Evolutionary conservation across 257 asterid species (phyloP).

Genomic region (Solanum clarkiae): DNA sequence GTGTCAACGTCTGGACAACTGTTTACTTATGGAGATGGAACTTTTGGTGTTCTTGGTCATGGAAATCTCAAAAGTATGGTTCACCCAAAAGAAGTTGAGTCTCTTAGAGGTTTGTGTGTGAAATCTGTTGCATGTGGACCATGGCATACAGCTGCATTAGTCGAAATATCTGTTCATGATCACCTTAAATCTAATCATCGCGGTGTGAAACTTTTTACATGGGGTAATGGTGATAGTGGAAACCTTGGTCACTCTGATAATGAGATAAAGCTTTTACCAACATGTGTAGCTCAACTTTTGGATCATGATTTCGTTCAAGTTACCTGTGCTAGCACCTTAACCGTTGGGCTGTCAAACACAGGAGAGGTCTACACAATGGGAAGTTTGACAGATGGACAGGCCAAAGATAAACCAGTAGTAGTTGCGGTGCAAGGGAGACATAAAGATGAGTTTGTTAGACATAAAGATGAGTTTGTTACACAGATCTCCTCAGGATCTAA

Average conservation of each 20-base stretch:
- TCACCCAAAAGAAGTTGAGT: conserved; percentile 36
- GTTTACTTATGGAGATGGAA: conserved; percentile 37
- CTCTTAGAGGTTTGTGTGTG: conserved; percentile 23
- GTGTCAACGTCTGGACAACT: conserved; percentile 24
- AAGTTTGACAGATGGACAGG: conserved; percentile 23
- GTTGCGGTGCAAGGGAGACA: conserved; percentile 22
- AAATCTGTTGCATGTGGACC: conserved; percentile 36
- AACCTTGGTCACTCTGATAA: conserved; percentile 31
- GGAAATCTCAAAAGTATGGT: conserved; percentile 20
- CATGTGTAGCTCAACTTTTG: conserved; percentile 22
- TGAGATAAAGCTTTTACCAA: conserved; percentile 23
- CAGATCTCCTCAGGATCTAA: conserved; percentile 29
- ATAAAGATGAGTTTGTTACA: conserved; percentile 22
- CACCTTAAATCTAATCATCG: conserved; percentile 1
- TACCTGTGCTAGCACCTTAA: conserved; percentile 23
- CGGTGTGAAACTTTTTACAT: conserved; percentile 33
- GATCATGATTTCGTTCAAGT: conserved; percentile 33
- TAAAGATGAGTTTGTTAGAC: conserved; percentile 23
- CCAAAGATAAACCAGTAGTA: conserved; percentile 20
- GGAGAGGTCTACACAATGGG: conserved; percentile 40
- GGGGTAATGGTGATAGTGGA: conserved; percentile 49
- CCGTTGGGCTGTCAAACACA: conserved; percentile 21
- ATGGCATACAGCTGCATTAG: conserved; percentile 47
- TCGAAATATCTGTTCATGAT: conserved; percentile 14
- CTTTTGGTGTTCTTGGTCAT: conserved; percentile 46